phyloP scores from a whole-genome alignment of 2,329 filamentous ascomycete species.

The Colletotrichum karsti region DNA sequence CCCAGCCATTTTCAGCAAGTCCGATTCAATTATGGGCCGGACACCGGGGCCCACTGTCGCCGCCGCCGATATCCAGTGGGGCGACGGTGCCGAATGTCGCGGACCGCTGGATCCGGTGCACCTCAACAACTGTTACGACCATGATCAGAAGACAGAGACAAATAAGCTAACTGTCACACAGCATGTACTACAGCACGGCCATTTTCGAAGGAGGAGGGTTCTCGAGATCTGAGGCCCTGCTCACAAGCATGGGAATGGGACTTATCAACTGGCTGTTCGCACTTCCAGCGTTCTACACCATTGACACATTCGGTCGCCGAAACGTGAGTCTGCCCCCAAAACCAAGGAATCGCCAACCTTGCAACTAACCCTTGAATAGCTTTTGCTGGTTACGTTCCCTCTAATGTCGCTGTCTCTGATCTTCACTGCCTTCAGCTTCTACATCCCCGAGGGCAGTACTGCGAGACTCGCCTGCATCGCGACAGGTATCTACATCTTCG shows the following conservation, averaged over 20 bases:
- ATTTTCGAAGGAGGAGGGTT: conserved; percentile 51
- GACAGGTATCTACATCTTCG: conserved; percentile 48
- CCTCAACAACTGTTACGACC: too few species aligned
- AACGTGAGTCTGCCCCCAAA: conserved; percentile 41
- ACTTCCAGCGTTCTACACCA: conserved; percentile 65
- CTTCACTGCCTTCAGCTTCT: conserved; percentile 60
- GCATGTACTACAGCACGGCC: conserved; percentile 63
- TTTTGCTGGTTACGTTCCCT: conserved; percentile 65
- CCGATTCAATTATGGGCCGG: too few species aligned
- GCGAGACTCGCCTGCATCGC: conserved; percentile 43
- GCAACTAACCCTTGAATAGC: neutral
- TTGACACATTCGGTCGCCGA: conserved; percentile 66
- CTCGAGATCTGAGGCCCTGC: conserved; percentile 49
- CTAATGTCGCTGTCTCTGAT: conserved; percentile 64
- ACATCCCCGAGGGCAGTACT: conserved; percentile 38
- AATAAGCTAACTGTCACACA: conserved; percentile 29
- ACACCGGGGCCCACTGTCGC: too few species aligned
- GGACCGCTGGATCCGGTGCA: too few species aligned
- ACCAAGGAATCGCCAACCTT: too few species aligned
- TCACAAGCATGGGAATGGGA: conserved; percentile 65
- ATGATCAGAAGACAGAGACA: too few species aligned
- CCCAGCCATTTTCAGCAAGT: neutral
- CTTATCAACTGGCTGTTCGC: conserved; percentile 67
- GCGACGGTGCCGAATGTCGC: too few species aligned
- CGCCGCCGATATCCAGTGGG: too few species aligned